These are phyloP conservation scores for Cicer bijugum DNA, from an alignment of 306 rosid species.

Conservation along the genomic window DNA sequence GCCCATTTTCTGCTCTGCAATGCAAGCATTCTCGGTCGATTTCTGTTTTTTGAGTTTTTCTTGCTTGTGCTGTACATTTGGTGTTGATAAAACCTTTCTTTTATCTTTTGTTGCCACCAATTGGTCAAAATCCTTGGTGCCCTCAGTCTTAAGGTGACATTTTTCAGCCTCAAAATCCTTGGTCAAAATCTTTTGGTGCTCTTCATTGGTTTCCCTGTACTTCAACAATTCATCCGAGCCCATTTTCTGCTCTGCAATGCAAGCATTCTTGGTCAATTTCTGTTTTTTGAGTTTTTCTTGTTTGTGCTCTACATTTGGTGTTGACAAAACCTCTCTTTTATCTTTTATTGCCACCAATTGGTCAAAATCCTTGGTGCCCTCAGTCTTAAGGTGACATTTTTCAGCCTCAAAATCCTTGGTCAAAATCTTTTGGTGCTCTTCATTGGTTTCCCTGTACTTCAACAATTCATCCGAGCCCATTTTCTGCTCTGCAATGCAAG, in stretches of 20 bases:
- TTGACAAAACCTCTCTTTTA: conserved; percentile 32
- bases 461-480: conserved; percentile 30
- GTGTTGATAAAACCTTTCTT: conserved; percentile 30
- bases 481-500: conserved; percentile 40
- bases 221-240: conserved; percentile 30
- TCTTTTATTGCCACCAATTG: conserved; percentile 39
- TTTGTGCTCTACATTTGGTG: conserved; percentile 39
- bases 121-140: conserved; percentile 38
- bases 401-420: conserved; percentile 43
- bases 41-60: conserved; percentile 51
- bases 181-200: neutral
- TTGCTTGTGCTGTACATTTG: conserved; percentile 44
- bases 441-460: conserved; percentile 33
- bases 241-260: conserved; percentile 39
- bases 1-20: conserved; percentile 40
- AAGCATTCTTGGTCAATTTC: conserved; percentile 43
- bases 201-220: conserved; percentile 39
- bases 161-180: conserved; percentile 47
- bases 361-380: conserved; percentile 40
- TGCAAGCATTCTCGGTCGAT: conserved; percentile 38
- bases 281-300: conserved; percentile 51
- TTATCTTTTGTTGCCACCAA: conserved; percentile 40
- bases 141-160: conserved; percentile 36
- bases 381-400: conserved; percentile 40
- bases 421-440: neutral